A percentile compares a stretch with the other conserved stretches of the same genome.
Evolutionary conservation across 2,329 filamentous ascomycete species (phyloP).

Genomic region (Aspergillus fructus): DNA sequence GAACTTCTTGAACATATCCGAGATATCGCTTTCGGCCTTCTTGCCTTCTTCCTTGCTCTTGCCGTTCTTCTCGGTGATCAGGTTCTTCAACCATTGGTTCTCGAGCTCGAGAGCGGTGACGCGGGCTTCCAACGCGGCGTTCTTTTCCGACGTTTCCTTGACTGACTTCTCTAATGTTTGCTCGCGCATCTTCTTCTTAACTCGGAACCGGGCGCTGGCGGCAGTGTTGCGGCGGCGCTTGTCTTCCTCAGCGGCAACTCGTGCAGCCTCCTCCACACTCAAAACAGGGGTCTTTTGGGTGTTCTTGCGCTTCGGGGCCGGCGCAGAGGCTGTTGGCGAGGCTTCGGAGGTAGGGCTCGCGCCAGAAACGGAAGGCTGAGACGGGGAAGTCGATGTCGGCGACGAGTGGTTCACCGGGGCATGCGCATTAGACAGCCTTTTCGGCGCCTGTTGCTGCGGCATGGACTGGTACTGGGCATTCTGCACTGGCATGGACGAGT

Average conservation of each 20-base stretch:
- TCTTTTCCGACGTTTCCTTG: constrained; percentile 81
- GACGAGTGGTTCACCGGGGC: constrained; percentile 17
- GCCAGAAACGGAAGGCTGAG: constrained; percentile 20
- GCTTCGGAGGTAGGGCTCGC: constrained; percentile 17
- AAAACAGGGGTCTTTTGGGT: constrained; percentile 39
- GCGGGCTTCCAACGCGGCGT: constrained; percentile 69
- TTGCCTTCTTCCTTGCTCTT: constrained; percentile 29
- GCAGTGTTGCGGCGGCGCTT: constrained; percentile 88
- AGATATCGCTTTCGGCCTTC: constrained; percentile 47
- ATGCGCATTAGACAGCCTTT: constrained; percentile 16
- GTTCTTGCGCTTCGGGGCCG: constrained; percentile 38
- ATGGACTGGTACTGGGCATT: constrained; percentile 23
- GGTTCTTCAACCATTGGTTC: constrained; percentile 77
- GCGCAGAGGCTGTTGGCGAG: constrained; percentile 15
- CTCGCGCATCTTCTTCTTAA: constrained; percentile 96
- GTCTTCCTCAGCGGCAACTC: constrained; percentile 81
- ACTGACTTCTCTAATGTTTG: constrained; percentile 77
- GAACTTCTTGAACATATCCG: constrained; percentile 43
- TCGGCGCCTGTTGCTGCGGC: constrained; percentile 20
- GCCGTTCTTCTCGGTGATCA: constrained; percentile 76
- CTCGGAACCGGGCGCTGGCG: constrained; percentile 84
- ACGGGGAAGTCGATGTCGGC: constrained; percentile 14
- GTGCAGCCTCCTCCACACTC: constrained; percentile 68
- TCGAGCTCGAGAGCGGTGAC: constrained; percentile 75
- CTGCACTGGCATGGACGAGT: constrained; percentile 26